Conservation (phyloP, 208 protist species). For the Trypanosoma melophagium region DNA sequence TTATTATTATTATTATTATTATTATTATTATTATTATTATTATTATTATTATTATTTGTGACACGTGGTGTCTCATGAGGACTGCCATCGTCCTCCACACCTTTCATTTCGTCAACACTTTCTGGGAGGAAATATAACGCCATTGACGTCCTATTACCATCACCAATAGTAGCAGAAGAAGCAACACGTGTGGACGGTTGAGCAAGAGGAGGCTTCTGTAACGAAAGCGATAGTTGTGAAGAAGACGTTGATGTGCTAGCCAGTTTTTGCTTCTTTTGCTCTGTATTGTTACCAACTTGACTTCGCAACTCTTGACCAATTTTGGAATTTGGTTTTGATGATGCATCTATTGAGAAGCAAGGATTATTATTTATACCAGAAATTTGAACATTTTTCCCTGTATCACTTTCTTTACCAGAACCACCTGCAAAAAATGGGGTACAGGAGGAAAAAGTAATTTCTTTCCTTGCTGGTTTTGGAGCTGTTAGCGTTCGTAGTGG, state of each 20-base stretch:
- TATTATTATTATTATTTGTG: not conserved
- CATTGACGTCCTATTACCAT: not conserved
- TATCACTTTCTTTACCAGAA: too few species aligned
- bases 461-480: too few species aligned
- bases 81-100: not conserved
- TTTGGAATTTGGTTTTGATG: not conserved
- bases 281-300: not conserved
- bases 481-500: too few species aligned
- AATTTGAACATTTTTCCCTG: too few species aligned
- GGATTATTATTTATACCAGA: not conserved
- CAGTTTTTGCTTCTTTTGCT: not conserved
- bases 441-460: too few species aligned
- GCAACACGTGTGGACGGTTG: conserved; percentile 13
- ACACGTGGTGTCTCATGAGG: not conserved
- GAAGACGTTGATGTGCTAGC: not conserved
- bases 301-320: not conserved
- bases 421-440: too few species aligned
- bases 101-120: not conserved
- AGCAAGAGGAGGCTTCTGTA: conserved; percentile 26
- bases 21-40: not conserved
- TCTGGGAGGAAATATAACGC: not conserved
- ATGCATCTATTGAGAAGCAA: conserved; percentile 17
- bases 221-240: conserved; percentile 7
- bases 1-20: too few species aligned
- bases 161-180: not conserved